These are phyloP conservation scores for Claviceps sp. DNA, from an alignment of 2,329 filamentous ascomycete genomes.

Conservation along the genomic window DNA sequence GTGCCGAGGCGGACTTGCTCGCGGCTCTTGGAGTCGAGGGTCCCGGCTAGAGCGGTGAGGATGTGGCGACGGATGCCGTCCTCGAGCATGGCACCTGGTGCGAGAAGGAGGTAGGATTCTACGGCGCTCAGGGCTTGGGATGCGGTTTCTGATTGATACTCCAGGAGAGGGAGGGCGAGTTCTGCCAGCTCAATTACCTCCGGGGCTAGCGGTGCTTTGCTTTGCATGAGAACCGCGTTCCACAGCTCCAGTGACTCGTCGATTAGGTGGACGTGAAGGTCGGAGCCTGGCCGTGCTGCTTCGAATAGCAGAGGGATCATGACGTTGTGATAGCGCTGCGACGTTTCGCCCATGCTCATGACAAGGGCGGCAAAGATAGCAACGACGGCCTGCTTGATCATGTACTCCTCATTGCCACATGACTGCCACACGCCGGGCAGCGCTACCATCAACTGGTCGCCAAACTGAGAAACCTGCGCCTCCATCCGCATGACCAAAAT, in stretches of 20 bases:
- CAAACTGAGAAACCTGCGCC: conserved; percentile 50
- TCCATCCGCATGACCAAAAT: conserved; percentile 73
- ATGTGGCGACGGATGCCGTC: conserved; percentile 39
- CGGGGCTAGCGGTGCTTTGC: conserved; percentile 44
- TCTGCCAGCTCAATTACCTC: conserved; percentile 51
- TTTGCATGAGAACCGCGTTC: conserved; percentile 59
- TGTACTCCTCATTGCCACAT: conserved; percentile 65
- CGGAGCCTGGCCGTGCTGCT: conserved; percentile 63
- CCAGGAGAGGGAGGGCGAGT: conserved; percentile 51
- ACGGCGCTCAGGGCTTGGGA: conserved; percentile 49
- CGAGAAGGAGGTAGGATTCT: conserved; percentile 58
- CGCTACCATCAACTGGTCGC: conserved; percentile 68
- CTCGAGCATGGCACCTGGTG: conserved; percentile 51
- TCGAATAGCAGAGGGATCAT: conserved; percentile 74
- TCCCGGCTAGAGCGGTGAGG: conserved; percentile 34
- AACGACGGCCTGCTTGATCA: conserved; percentile 89
- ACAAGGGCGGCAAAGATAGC: conserved; percentile 75
- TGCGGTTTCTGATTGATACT: conserved; percentile 51
- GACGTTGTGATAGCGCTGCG: conserved; percentile 62
- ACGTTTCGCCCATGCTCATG: conserved; percentile 69
- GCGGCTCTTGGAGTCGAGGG: conserved; percentile 39
- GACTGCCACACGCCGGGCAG: conserved; percentile 76
- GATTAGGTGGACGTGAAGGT: conserved; percentile 67
- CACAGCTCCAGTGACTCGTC: conserved; percentile 90
- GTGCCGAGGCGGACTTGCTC: conserved; percentile 46